These are phyloP conservation scores for Mycena belliarum DNA, from an alignment of 768 basidiomycete species.

Conservation along the genomic window DNA sequence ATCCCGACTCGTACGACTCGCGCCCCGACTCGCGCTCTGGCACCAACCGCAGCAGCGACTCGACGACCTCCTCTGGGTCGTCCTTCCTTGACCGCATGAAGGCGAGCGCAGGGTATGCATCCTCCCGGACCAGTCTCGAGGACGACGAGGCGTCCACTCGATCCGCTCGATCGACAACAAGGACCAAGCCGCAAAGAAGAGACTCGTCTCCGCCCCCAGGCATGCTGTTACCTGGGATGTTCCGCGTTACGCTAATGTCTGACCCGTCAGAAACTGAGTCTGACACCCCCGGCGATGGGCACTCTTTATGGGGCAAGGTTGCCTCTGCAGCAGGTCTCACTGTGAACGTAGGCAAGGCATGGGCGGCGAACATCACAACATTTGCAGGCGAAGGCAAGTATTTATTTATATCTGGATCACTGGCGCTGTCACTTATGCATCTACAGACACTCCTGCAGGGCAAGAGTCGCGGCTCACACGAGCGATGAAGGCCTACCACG, in stretches of 20 bases:
- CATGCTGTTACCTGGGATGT: background rate
- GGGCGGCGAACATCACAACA: slow-evolving; percentile 45
- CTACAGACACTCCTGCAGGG: slow-evolving; percentile 49
- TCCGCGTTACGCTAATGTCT: background rate
- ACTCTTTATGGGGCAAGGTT: slow-evolving; percentile 57
- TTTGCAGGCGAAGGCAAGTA: slow-evolving; percentile 47
- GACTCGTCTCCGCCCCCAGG: slow-evolving; percentile 16
- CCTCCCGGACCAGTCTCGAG: slow-evolving; percentile 47
- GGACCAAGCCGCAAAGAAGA: slow-evolving; percentile 6
- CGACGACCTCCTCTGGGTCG: slow-evolving; percentile 24
- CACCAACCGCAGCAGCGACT: slow-evolving; percentile 18
- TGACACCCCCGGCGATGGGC: slow-evolving; percentile 37
- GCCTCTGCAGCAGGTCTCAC: slow-evolving; percentile 56
- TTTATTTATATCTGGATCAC: background rate
- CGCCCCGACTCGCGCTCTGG: slow-evolving; percentile 17
- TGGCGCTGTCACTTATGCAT: background rate
- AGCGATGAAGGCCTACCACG: slow-evolving; percentile 71
- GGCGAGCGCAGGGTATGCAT: slow-evolving; percentile 32
- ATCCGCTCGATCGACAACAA: slow-evolving; percentile 5
- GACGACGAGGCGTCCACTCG: slow-evolving; percentile 31
- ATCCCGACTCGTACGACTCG: slow-evolving; percentile 9
- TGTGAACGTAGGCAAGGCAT: slow-evolving; percentile 59
- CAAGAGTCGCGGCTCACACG: slow-evolving; percentile 60
- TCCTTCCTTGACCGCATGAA: slow-evolving; percentile 41
- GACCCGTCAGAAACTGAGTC: background rate